Percentiles rank a stretch among this genome's conserved stretches.
phyloP scores from a whole-genome alignment of 345 rosid genomes.

The Barbarea vulgaris region DNA sequence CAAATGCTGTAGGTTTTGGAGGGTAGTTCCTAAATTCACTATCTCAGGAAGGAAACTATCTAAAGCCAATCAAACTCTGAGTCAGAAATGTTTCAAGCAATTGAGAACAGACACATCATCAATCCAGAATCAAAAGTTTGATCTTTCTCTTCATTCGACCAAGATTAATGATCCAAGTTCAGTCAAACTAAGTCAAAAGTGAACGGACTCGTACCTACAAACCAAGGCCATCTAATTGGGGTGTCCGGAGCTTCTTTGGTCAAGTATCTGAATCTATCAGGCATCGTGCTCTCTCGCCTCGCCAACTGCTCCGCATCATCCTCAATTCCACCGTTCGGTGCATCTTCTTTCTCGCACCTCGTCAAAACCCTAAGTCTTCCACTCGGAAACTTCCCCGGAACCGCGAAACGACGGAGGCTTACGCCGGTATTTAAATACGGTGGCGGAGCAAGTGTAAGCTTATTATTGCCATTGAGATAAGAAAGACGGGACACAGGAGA shows the following conservation, averaged over 20 bases:
- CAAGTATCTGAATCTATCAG: constrained; percentile 82
- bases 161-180: background rate
- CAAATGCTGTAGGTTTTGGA: background rate
- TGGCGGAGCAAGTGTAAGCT: constrained; percentile 13
- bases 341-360: constrained; percentile 46
- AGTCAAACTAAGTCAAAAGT: background rate
- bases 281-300: constrained; percentile 80
- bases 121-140: background rate
- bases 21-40: background rate
- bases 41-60: background rate
- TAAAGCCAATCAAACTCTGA: background rate
- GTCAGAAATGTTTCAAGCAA: background rate
- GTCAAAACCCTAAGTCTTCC: constrained; percentile 37
- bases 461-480: background rate
- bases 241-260: constrained; percentile 77
- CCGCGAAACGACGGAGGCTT: constrained; percentile 22
- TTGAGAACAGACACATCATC: background rate
- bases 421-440: constrained; percentile 9
- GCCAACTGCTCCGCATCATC: constrained; percentile 62
- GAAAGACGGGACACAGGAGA: background rate
- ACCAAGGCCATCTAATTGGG: constrained; percentile 80
- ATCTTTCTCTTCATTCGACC: background rate
- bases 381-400: constrained; percentile 24
- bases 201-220: constrained; percentile 59
- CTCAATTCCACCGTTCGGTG: background rate